phyloP scores from a whole-genome alignment of 805 yeast genomes.

The Brettanomyces custersianus region DNA sequence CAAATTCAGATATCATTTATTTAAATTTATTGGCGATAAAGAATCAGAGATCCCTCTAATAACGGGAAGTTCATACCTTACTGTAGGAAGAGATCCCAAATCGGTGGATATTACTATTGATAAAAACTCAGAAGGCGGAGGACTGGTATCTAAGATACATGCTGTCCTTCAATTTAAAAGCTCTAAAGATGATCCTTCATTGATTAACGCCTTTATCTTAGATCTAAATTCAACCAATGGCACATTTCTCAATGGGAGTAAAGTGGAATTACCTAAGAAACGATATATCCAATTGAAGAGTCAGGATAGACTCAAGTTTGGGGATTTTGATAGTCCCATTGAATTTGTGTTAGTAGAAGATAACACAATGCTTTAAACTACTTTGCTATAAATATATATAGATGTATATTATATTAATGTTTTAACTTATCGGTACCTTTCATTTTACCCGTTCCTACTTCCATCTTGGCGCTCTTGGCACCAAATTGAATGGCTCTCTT shows the following conservation, averaged over 20 bases:
- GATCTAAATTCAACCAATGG: slow-evolving; percentile 24
- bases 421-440: slow-evolving; percentile 59
- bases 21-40: background rate
- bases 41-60: slow-evolving; percentile 11
- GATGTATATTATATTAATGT: background rate
- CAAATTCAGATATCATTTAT: background rate
- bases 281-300: slow-evolving; percentile 19
- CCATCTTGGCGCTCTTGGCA: slow-evolving; percentile 90
- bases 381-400: background rate
- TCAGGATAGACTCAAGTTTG: slow-evolving; percentile 19
- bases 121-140: slow-evolving; percentile 9
- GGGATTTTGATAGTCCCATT: slow-evolving; percentile 13
- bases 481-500: slow-evolving; percentile 98
- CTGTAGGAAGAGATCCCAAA: slow-evolving; percentile 17
- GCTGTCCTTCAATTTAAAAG: slow-evolving; percentile 22
- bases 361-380: background rate
- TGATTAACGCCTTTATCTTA: slow-evolving; percentile 13
- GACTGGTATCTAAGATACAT: slow-evolving; percentile 18
- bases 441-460: slow-evolving; percentile 62
- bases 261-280: slow-evolving; percentile 16
- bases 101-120: slow-evolving; percentile 13
- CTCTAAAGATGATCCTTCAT: background rate
- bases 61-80: slow-evolving; percentile 17
- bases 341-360: slow-evolving; percentile 2
- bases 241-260: slow-evolving; percentile 20